phyloP scores from a whole-genome alignment of 345 rosid genomes.

The Noccaea bulbosa region DNA sequence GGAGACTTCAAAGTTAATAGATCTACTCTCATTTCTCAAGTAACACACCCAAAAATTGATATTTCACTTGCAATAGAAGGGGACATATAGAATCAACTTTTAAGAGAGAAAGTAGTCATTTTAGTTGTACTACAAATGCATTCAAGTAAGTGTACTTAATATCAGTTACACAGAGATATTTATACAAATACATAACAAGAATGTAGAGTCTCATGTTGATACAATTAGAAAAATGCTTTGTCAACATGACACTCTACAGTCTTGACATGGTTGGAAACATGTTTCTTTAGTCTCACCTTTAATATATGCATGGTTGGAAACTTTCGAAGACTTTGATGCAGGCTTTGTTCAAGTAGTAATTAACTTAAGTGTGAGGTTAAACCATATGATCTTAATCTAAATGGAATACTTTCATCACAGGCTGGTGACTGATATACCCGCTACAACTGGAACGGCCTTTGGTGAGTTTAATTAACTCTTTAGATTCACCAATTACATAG shows the following conservation, averaged over 20 bases:
- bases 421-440: slow-evolving; percentile 47
- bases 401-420: slow-evolving; percentile 9
- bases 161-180: slow-evolving; percentile 11
- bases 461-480: slow-evolving; percentile 25
- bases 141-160: background rate
- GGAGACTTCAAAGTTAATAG: too few relatives aligned
- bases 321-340: background rate
- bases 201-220: too few relatives aligned
- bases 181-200: background rate
- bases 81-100: background rate
- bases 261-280: too few relatives aligned
- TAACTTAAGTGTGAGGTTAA: background rate
- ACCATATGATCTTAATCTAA: too few relatives aligned
- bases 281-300: too few relatives aligned
- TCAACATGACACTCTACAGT: too few relatives aligned
- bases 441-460: slow-evolving; percentile 41
- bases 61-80: background rate
- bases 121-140: background rate
- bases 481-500: background rate
- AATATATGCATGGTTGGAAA: background rate
- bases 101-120: slow-evolving; percentile 2
- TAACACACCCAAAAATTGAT: background rate
- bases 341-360: background rate
- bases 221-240: too few relatives aligned
- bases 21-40: too few relatives aligned